Evolutionary conservation across 352 stramenopile genomes (phyloP), one percentile per base, ranked within the genome.

Genomic region (Halophytophthora polymorphica): DNA sequence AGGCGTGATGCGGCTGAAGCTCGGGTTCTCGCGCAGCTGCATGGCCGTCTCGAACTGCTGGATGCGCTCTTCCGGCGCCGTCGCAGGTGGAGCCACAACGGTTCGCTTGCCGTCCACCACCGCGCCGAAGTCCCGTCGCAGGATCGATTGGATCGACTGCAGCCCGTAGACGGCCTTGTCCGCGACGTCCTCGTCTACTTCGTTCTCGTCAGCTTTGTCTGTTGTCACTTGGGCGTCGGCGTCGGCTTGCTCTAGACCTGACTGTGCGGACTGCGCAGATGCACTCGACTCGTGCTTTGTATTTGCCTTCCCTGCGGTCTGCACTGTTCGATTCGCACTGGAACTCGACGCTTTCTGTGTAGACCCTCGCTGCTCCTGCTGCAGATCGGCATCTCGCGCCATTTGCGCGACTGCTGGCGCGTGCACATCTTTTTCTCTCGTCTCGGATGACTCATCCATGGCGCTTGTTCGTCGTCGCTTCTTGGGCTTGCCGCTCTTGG

Each of bases 1-100:
- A 3, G 76, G 77, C 0, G 82, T 87, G 29, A 89, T 71, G 0
- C 69, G 71, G 18, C 54, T 71, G 36, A 89, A 89, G 21, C 87
- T 61, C 1, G 68, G 45, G 34, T 86, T 63, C 0, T 60, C 47
- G 8, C 58, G 61, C 14, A 91, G 42, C n/a, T 22, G 28, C 17
- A 65, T 36, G 1, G 75, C 61, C 3, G 71, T 54, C 37, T 77
- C 47, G 40, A 66, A 71, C 45, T 70, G 69, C 17, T 54, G 39
- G 14, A 52, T 22, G 13, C 38, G 45, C 35, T 54, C 31, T 6
- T 58, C 25, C 12, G 67, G n/a, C 1, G 46, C 22, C 22, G 29
- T 51, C 0, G 44, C 50, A 29, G 14, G 14, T 31, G 49, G 50
- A n/a, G 48, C 45, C 10, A 57, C 25, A 29, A 65, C 55, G 10